Percentiles rank a stretch among this genome's conserved stretches.
phyloP scores from a whole-genome alignment of 2,329 filamentous ascomycete species.

The Clonostachys rosea region DNA sequence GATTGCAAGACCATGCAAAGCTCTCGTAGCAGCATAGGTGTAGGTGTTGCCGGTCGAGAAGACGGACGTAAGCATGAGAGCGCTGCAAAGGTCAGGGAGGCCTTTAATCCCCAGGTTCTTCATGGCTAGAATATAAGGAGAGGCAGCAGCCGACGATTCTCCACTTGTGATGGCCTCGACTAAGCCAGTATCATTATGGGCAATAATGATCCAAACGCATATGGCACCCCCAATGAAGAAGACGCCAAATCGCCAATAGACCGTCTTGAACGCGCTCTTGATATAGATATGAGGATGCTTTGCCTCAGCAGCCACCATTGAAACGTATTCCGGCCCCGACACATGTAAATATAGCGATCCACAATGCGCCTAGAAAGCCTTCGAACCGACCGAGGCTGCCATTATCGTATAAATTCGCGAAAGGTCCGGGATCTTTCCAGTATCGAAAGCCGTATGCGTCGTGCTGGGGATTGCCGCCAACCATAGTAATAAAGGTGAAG shows the following conservation, averaged over 20 bases:
- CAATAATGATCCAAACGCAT: slow-evolving; percentile 50
- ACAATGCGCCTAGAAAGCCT: slow-evolving; percentile 48
- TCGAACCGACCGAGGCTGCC: slow-evolving; percentile 58
- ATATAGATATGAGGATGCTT: too few species aligned
- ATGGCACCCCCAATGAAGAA: slow-evolving; percentile 66
- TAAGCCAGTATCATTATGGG: slow-evolving; percentile 26
- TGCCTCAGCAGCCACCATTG: slow-evolving; percentile 55
- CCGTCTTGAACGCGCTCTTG: too few species aligned
- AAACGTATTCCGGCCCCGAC: slow-evolving; percentile 52
- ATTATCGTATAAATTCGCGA: slow-evolving; percentile 45
- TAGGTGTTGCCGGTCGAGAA: slow-evolving; percentile 46
- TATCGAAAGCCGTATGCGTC: slow-evolving; percentile 58
- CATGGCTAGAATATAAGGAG: slow-evolving; percentile 56
- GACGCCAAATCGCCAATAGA: slow-evolving; percentile 9
- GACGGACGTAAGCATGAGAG: slow-evolving; percentile 36
- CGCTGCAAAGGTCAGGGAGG: slow-evolving; percentile 56
- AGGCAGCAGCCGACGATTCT: slow-evolving; percentile 33
- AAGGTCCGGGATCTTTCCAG: slow-evolving; percentile 54
- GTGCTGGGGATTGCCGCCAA: slow-evolving; percentile 51
- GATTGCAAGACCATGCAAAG: slow-evolving; percentile 43
- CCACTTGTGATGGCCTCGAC: slow-evolving; percentile 39
- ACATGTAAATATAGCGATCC: too few species aligned
- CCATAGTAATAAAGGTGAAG: slow-evolving; percentile 52
- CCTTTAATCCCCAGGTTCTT: slow-evolving; percentile 44
- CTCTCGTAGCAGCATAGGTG: slow-evolving; percentile 44